Evolutionary conservation across 441 rosid species (phyloP).

Genomic region (Aquilaria agallochum): DNA sequence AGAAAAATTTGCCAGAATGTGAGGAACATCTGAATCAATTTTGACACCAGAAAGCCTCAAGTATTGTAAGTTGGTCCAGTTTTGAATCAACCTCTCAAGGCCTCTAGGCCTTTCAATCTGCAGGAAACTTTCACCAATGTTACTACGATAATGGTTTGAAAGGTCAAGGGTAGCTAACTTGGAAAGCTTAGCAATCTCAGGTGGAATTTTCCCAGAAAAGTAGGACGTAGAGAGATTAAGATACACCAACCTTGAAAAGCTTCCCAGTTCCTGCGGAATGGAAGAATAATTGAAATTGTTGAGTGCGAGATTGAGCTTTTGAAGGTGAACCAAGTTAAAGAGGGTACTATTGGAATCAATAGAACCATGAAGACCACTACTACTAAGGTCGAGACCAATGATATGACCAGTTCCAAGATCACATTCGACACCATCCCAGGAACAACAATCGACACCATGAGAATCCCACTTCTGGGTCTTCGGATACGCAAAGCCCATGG

Average conservation of each 20-base stretch:
- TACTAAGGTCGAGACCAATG: slow-evolving; percentile 15
- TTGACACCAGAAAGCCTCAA: background rate
- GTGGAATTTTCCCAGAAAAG: slow-evolving; percentile 16
- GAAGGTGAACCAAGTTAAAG: slow-evolving; percentile 3
- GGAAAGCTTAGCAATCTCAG: slow-evolving; percentile 1
- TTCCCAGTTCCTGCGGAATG: background rate
- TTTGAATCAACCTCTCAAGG: background rate
- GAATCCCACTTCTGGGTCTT: background rate
- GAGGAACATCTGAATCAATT: background rate
- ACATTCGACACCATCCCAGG: slow-evolving; percentile 11
- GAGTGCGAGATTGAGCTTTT: slow-evolving; percentile 8
- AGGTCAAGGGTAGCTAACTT: slow-evolving; percentile 4
- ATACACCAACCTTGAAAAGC: background rate
- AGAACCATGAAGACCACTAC: slow-evolving; percentile 17
- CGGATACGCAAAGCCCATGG: background rate
- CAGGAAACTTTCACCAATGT: too few species aligned
- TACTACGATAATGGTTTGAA: background rate
- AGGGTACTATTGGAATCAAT: slow-evolving; percentile 8
- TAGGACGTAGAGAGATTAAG: slow-evolving; percentile 4
- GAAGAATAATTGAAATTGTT: slow-evolving; percentile 8
- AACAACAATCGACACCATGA: slow-evolving; percentile 7
- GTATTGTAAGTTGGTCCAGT: background rate
- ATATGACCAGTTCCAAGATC: slow-evolving; percentile 8
- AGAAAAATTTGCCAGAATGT: slow-evolving; percentile 1
- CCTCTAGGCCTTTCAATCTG: background rate